A percentile compares a stretch with the other conserved stretches of the same genome.
Evolutionary conservation across 2,329 filamentous ascomycete species (phyloP).

Genomic region (Gyromitra esculenta): DNA sequence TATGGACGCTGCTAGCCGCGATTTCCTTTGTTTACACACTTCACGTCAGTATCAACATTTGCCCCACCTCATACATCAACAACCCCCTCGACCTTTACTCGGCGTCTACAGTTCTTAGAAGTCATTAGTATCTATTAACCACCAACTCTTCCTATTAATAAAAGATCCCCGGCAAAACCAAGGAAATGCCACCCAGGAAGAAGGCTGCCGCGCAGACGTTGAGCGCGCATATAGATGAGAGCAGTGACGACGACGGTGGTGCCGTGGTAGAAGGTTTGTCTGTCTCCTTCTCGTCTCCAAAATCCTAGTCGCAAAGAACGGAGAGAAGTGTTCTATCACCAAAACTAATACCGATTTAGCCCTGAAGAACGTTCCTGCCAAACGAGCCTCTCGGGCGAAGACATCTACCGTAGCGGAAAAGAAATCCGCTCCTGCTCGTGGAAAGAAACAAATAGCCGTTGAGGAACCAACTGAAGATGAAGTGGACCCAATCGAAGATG

Average conservation of each 20-base stretch:
- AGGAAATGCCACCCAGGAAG: constrained; percentile 47
- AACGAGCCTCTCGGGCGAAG: constrained; percentile 25
- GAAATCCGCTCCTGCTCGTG: constrained; percentile 9
- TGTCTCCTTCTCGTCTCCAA: not conserved
- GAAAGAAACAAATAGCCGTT: constrained; percentile 17
- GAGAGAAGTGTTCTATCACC: not conserved
- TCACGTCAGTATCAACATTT: constrained; percentile 21
- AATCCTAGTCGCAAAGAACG: not conserved
- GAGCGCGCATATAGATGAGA: constrained; percentile 30
- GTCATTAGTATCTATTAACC: not conserved
- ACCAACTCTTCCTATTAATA: not conserved
- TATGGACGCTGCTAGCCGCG: constrained; percentile 3
- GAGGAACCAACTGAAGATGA: constrained; percentile 40
- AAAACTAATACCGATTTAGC: constrained; percentile 30
- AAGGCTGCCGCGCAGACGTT: constrained; percentile 26
- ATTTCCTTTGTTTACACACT: constrained; percentile 38
- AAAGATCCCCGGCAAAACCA: not conserved
- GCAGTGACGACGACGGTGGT: constrained; percentile 24
- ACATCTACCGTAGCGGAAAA: constrained; percentile 4
- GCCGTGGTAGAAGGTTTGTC: constrained; percentile 36
- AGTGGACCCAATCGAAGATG: constrained; percentile 35
- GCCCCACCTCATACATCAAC: constrained; percentile 26
- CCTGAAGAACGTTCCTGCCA: constrained; percentile 26
- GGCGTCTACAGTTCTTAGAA: not conserved
- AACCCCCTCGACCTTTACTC: not conserved